phyloP scores from a whole-genome alignment of 2,329 filamentous ascomycete genomes.

The Penicillium sumatraense region DNA sequence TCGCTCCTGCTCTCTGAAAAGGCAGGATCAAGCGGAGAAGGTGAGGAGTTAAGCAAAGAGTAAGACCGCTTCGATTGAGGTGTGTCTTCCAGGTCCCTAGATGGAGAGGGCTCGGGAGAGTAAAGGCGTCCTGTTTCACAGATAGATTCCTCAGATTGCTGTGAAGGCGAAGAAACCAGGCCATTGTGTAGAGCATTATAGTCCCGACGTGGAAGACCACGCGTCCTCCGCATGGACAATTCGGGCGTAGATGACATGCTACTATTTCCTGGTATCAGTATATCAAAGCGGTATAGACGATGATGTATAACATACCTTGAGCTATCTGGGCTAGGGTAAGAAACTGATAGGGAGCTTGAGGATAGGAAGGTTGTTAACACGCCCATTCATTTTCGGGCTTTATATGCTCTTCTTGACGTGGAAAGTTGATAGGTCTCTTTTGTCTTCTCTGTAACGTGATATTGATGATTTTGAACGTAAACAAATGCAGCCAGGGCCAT shows the following conservation, averaged over 20 bases:
- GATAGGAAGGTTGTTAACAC: conserved; percentile 1
- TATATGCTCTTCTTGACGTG: conserved; percentile 2
- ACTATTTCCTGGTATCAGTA: conserved; percentile 5
- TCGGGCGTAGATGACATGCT: conserved; percentile 7
- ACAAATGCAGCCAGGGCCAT: conserved; percentile 3
- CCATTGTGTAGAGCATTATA: conserved; percentile 16
- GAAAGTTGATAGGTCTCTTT: conserved; percentile 8
- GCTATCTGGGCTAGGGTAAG: conserved; percentile 1
- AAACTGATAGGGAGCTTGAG: conserved; percentile 3
- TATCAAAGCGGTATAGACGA: conserved; percentile 1
- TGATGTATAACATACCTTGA: conserved; percentile 4
- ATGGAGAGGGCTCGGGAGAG: conserved; percentile 11
- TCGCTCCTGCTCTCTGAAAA: conserved; percentile 11
- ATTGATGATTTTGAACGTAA: conserved; percentile 3
- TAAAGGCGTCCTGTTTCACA: conserved; percentile 7
- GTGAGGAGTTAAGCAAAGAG: conserved; percentile 5
- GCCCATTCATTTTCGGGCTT: background rate
- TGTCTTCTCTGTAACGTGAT: conserved; percentile 1
- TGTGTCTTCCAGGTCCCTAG: conserved; percentile 4
- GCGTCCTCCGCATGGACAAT: conserved; percentile 5
- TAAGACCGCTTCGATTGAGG: background rate
- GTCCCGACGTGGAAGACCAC: conserved; percentile 14
- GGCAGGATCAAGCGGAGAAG: conserved; percentile 10
- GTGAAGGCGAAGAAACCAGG: conserved; percentile 6
- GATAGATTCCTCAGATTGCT: conserved; percentile 7